These are phyloP conservation scores for Stereum hirsutum DNA, from an alignment of 1,284 basidiomycete genomes.

Conservation along the genomic window DNA sequence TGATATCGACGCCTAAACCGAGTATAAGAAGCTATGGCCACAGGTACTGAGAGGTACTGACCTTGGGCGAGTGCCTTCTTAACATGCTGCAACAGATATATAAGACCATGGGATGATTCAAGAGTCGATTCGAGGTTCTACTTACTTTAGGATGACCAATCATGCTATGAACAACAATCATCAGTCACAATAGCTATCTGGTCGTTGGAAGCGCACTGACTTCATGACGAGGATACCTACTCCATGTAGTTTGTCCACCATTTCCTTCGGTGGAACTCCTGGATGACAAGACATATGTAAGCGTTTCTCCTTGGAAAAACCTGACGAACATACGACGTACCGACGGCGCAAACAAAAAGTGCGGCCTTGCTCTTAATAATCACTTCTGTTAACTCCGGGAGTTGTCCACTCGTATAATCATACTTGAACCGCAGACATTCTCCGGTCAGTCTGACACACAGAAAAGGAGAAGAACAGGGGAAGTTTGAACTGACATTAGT, in stretches of 20 bases:
- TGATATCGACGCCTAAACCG: conserved; percentile 68
- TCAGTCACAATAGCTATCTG: neutral
- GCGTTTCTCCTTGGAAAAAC: no score
- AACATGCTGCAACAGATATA: conserved; percentile 51
- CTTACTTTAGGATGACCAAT: conserved; percentile 77
- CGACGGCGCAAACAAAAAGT: conserved; percentile 79
- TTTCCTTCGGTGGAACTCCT: conserved; percentile 79
- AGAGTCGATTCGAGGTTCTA: neutral
- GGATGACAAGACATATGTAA: no score
- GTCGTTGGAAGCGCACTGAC: conserved; percentile 28
- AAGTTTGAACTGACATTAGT: conserved; percentile 49
- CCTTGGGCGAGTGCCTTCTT: conserved; percentile 70
- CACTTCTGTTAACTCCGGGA: conserved; percentile 68
- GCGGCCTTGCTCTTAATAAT: conserved; percentile 71
- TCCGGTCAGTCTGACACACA: conserved; percentile 2
- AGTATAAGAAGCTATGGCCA: conserved; percentile 2
- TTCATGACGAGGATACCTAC: conserved; percentile 82
- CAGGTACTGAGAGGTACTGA: conserved; percentile 11
- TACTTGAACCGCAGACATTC: conserved; percentile 27
- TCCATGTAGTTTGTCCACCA: conserved; percentile 73
- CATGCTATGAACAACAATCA: conserved; percentile 45
- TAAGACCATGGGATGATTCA: neutral
- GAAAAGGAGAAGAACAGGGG: neutral
- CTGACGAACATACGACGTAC: no score
- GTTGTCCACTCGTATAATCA: conserved; percentile 72